Evolutionary conservation across 495 filamentous ascomycete genomes (phyloP), one percentile per base, ranked within the genome.

Genomic region (Corynascus novoguineensis): DNA sequence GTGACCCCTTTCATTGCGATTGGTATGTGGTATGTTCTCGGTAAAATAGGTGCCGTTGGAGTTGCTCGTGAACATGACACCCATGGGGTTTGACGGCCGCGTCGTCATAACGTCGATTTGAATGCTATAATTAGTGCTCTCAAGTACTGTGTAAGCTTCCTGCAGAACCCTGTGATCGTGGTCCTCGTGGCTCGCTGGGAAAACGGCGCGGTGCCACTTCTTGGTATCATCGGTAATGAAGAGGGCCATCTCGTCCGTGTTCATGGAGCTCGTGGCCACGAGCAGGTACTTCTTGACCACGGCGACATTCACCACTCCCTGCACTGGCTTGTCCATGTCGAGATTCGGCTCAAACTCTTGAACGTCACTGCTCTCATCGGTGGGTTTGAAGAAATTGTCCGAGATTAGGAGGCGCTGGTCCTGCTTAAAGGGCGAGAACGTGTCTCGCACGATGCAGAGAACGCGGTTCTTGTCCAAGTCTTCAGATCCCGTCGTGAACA

Each of bases 21-120:
- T 97, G 28, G 91, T 96, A 67, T 97, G 83, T 63, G 92, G 86
- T 50, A 90, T 83, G 66, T 96, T 96, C 52, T 85, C 82, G 0
- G 83, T 90, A 69, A 97, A 98, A 67, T 95, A 96, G 2, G 91
- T 96, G 41, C 93, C 93, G 64, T 97, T 93, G 19, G 89, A 96
- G 62, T 97, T 97, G 65, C 92, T 97, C 9, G 88, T 92, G 62
- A 95, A 89, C 19, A 97, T 77, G 3, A 87, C 82, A 22, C 93
- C 93, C 81, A 96, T 89, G 5, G 87, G 84, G 34, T 75, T 81
- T 3, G 73, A 75, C 29, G 77, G 71, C 5, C 66, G 65, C 11
- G 82, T 81, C 1, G 84, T 88, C 76, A 90, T 82, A 59, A 97
- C 92, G 75, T 97, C 91, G 38, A 98, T 84, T 69, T 97, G 91